phyloP scores from a whole-genome alignment of 805 yeast species.

The Kazachstania africana region DNA sequence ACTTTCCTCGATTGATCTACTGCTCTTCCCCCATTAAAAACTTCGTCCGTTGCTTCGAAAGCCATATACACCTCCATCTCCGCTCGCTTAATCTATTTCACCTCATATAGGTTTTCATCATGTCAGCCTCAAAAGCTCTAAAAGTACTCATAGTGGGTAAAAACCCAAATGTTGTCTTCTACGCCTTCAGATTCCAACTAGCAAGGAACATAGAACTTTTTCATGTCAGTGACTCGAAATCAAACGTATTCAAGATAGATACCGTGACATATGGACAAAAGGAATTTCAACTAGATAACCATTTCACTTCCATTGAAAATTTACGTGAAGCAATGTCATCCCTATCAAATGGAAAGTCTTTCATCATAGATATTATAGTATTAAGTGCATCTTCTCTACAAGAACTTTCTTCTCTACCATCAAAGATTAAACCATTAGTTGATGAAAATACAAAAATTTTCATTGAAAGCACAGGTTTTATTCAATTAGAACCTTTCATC shows the following conservation, averaged over 20 bases:
- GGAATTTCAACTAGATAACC: conserved; percentile 9
- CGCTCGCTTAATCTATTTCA: too few species aligned
- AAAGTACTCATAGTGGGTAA: conserved; percentile 14
- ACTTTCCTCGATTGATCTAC: too few species aligned
- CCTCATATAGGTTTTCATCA: too few species aligned
- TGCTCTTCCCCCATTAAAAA: too few species aligned
- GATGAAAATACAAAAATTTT: conserved; percentile 37
- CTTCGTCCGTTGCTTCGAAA: too few species aligned
- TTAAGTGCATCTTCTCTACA: conserved; percentile 36
- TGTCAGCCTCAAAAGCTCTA: too few species aligned
- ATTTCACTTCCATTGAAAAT: conserved; percentile 17
- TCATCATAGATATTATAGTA: conserved; percentile 32
- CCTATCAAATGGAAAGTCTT: not conserved
- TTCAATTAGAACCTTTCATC: conserved; percentile 57
- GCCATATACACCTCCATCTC: too few species aligned
- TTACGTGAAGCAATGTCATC: conserved; percentile 5
- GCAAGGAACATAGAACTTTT: conserved; percentile 12
- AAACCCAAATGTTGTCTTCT: conserved; percentile 16
- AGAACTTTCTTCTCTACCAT: conserved; percentile 32
- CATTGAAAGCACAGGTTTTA: conserved; percentile 56
- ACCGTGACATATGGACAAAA: conserved; percentile 10
- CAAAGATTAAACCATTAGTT: conserved; percentile 26
- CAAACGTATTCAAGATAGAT: conserved; percentile 7
- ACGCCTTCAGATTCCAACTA: conserved; percentile 15
- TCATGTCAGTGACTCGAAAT: conserved; percentile 15